Percentiles rank a stretch among this genome's conserved stretches.
Evolutionary conservation across 1,139 yeast genomes (phyloP).

Genomic region (Candida sp.): DNA sequence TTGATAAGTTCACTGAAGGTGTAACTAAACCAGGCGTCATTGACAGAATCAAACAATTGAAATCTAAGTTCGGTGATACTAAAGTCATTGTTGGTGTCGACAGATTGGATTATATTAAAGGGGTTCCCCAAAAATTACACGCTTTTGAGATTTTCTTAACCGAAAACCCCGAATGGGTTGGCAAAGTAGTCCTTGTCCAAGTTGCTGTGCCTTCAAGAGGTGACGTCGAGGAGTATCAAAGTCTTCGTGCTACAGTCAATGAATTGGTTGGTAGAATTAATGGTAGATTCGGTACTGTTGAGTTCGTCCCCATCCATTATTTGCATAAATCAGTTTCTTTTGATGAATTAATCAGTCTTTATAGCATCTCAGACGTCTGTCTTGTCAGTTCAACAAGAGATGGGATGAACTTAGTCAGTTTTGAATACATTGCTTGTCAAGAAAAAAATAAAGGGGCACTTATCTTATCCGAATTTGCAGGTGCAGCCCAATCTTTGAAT

Average conservation of each 20-base stretch:
- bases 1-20: conserved; percentile 84
- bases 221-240: conserved; percentile 97
- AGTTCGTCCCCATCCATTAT: conserved; percentile 96
- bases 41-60: conserved; percentile 60
- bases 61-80: conserved; percentile 58
- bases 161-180: conserved; percentile 98
- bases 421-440: conserved; percentile 97
- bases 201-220: conserved; percentile 98
- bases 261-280: conserved; percentile 96
- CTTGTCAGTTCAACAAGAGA: conserved; percentile 93
- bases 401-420: conserved; percentile 96
- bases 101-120: conserved; percentile 92
- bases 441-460: conserved; percentile 81
- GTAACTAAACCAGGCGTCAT: conserved; percentile 61
- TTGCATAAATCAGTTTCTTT: conserved; percentile 91
- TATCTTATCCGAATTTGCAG: conserved; percentile 91
- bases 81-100: conserved; percentile 96
- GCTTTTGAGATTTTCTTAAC: conserved; percentile 91
- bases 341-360: conserved; percentile 85
- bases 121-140: conserved; percentile 95
- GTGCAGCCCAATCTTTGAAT: conserved; percentile 97
- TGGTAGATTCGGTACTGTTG: conserved; percentile 95
- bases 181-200: conserved; percentile 93
- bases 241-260: conserved; percentile 88
- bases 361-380: conserved; percentile 85